These are phyloP conservation scores for Claviceps pazoutovae DNA, from an alignment of 2,329 filamentous ascomycete genomes.

Conservation along the genomic window DNA sequence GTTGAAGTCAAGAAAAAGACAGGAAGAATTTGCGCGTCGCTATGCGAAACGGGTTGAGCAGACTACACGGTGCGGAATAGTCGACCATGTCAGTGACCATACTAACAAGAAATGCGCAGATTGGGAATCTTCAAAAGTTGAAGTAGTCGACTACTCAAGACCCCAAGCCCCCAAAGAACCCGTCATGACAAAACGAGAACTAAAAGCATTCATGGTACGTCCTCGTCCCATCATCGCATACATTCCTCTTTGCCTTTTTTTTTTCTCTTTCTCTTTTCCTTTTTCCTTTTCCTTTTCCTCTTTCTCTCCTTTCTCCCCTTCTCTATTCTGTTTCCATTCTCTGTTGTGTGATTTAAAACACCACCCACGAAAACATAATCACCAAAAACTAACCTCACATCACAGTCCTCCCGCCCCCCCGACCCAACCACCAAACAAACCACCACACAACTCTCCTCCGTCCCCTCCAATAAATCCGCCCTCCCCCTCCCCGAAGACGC, in stretches of 20 bases:
- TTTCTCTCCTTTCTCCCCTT: background rate
- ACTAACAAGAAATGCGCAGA: background rate
- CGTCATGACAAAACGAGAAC: slow-evolving; percentile 50
- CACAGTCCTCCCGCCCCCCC: slow-evolving; percentile 36
- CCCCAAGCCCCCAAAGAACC: slow-evolving; percentile 22
- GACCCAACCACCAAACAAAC: slow-evolving; percentile 12
- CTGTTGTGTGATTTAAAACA: background rate
- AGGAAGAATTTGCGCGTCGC: background rate
- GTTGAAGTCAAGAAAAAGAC: background rate
- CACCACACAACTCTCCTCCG: slow-evolving; percentile 7
- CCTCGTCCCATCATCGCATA: background rate
- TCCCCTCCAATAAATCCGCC: slow-evolving; percentile 15
- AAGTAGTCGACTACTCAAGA: slow-evolving; percentile 48
- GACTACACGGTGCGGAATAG: too few relatives aligned
- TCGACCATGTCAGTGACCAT: background rate
- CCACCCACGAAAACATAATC: background rate
- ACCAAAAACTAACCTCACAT: background rate
- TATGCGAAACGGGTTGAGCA: too few relatives aligned
- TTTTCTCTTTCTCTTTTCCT: background rate
- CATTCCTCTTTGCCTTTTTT: background rate
- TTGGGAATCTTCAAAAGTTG: slow-evolving; percentile 19
- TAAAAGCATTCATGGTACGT: slow-evolving; percentile 63
- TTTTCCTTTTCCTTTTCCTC: background rate
- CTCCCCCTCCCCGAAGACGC: slow-evolving; percentile 41
- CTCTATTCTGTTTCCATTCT: background rate